These are phyloP conservation scores for Odontarrhena argentea DNA, from an alignment of 345 rosid genomes.

Conservation along the genomic window DNA sequence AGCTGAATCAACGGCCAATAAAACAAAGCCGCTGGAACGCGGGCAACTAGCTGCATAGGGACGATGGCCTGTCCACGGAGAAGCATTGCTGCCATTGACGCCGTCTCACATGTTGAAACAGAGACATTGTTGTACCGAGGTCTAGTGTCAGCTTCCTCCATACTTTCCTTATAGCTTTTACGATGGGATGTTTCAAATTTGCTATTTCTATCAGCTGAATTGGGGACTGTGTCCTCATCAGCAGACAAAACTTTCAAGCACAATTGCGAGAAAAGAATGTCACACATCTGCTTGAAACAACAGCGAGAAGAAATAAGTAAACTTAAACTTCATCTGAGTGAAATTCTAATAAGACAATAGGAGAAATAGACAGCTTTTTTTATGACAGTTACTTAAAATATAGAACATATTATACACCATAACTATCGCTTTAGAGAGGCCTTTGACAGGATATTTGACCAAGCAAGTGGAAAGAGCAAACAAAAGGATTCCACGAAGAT, in stretches of 20 bases:
- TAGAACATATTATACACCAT: conserved; percentile 7
- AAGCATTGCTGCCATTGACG: conserved; percentile 95
- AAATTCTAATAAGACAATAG: conserved; percentile 7
- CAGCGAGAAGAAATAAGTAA: conserved; percentile 30
- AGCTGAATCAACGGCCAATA: conserved; percentile 98
- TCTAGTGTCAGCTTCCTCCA: conserved; percentile 57
- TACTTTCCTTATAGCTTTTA: conserved; percentile 49
- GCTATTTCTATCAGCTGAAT: conserved; percentile 46
- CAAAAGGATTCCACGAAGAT: conserved; percentile 7
- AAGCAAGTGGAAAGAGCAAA: conserved; percentile 5
- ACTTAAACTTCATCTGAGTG: conserved; percentile 18
- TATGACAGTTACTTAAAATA: conserved; percentile 3
- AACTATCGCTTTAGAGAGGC: conserved; percentile 9
- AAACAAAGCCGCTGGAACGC: conserved; percentile 87
- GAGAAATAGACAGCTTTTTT: conserved; percentile 4
- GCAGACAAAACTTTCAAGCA: conserved; percentile 84
- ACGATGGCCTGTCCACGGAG: conserved; percentile 87
- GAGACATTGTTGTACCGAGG: conserved; percentile 45
- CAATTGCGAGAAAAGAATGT: conserved; percentile 91
- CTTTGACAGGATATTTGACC: conserved; percentile 5
- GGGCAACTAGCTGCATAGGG: conserved; percentile 94
- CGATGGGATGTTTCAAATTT: conserved; percentile 46
- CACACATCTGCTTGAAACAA: conserved; percentile 84
- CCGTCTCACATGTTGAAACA: conserved; percentile 57
- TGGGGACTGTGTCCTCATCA: conserved; percentile 49